A percentile compares a stretch with the other conserved stretches of the same genome.
These are phyloP conservation scores for Leptodermis oblonga DNA, from an alignment of 257 asterid genomes.

Conservation along the genomic window DNA sequence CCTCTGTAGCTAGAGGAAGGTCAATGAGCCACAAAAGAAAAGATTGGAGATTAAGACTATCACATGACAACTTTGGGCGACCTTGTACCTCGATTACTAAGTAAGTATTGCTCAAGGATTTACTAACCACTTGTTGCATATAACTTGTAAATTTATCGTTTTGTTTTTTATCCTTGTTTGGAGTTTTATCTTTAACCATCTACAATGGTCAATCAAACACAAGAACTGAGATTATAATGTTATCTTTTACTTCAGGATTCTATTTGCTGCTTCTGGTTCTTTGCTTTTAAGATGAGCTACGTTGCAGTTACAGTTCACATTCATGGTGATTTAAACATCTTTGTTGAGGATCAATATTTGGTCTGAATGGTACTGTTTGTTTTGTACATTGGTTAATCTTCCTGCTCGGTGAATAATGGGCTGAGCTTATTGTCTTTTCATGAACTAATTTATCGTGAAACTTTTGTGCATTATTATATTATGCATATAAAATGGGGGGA, in stretches of 20 bases:
- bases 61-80: slow-evolving; percentile 43
- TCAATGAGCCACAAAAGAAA: slow-evolving; percentile 76
- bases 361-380: neutral
- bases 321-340: neutral
- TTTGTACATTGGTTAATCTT: neutral
- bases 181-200: neutral
- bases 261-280: too few relatives aligned
- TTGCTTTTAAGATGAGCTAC: neutral
- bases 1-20: slow-evolving; percentile 74
- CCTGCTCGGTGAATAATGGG: neutral
- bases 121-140: neutral
- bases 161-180: too few relatives aligned
- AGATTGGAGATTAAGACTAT: slow-evolving; percentile 55
- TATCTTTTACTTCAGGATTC: neutral
- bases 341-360: neutral
- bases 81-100: slow-evolving; percentile 43
- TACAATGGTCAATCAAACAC: slow-evolving; percentile 7
- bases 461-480: neutral
- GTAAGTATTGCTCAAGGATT: neutral
- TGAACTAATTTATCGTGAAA: neutral
- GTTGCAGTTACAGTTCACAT: neutral
- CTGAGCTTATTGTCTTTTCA: neutral
- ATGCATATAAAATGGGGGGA: too few relatives aligned
- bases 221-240: neutral
- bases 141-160: too few relatives aligned